These are phyloP conservation scores for Salix brachista DNA, from an alignment of 345 rosid species.

Conservation along the genomic window DNA sequence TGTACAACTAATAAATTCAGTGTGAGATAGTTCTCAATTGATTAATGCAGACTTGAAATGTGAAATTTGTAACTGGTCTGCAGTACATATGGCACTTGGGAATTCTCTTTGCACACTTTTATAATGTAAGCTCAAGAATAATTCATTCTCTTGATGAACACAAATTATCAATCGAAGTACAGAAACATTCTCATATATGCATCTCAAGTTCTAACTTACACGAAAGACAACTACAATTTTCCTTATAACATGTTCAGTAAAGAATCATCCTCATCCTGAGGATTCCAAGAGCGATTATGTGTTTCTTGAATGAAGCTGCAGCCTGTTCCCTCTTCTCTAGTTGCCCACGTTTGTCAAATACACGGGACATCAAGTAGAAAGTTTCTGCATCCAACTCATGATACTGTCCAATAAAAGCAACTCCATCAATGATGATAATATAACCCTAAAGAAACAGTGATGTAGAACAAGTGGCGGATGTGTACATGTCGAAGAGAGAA, in stretches of 20 bases:
- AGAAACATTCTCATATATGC: background rate
- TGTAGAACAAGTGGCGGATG: too few species aligned
- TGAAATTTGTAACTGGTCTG: background rate
- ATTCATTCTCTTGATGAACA: background rate
- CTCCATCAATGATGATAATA: background rate
- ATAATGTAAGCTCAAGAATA: background rate
- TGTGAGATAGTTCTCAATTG: background rate
- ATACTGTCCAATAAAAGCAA: slow-evolving; percentile 45
- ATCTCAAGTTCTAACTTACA: background rate
- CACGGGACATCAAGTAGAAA: slow-evolving; percentile 66
- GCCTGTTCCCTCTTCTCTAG: slow-evolving; percentile 71
- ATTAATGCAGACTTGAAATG: background rate
- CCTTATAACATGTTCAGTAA: slow-evolving; percentile 3
- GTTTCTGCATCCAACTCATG: slow-evolving; percentile 81
- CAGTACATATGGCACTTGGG: background rate
- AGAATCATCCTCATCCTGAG: slow-evolving; percentile 43
- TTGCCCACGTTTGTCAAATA: slow-evolving; percentile 57
- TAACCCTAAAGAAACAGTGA: background rate
- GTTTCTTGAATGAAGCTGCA: slow-evolving; percentile 65
- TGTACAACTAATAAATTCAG: background rate
- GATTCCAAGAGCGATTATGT: slow-evolving; percentile 64
- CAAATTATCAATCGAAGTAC: background rate
- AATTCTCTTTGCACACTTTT: background rate
- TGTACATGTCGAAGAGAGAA: too few species aligned
- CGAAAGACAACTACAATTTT: background rate